Base-by-base conservation (phyloP, 495 filamentous ascomycete genomes). In the Glarea lozoyensis region DNA sequence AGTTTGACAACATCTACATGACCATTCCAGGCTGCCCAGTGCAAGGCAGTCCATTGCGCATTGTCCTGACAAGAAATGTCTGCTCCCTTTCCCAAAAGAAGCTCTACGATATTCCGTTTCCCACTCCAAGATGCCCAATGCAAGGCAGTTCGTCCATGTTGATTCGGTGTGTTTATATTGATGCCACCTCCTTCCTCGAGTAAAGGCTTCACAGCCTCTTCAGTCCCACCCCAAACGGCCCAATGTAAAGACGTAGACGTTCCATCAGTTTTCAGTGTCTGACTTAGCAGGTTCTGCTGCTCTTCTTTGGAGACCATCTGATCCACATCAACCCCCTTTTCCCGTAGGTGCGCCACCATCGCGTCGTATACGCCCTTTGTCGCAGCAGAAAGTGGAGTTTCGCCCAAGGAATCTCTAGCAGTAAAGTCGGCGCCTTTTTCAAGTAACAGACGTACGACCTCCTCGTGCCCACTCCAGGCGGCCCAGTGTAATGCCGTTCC, bases 21-120 rank as follows among this genome's bases (percentile, higher is more conserved):
- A 10, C 66, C 66, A 13, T 48, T 50, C 32, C 40, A 50, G 19
- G 61, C 63, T n/a, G 66, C 67, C 49, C 45, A 60, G 7, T 53
- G 59, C 53, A 38, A 19, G 15, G 36, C 5, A 10, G 36, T 38
- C 4, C 36, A 21, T 4, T 19, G 15, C 10, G 19, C 9, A 7
- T 19, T 38, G 15, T 19, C 36, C 15, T 38, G 5, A 13, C 9
- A 38, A 15, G 19, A 10, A 4, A 15, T 19, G 15, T 38, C 18
- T 4, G 22, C 18, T 10, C 22, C 36, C 4, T 19, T 5, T 15
- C 15, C 15, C 6, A 38, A 4, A 10, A 38, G 20, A 4, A 38
- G 18, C 36, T 23, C 22, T 13, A 35, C 13, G 34, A 47, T 1
- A 52, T 40, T 37, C 34, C 20, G 59, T 4, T 22, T 13, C 15